Percentiles rank a stretch among this genome's conserved stretches.
Conservation (phyloP, 208 protist genomes). For the Lotmaria passim region DNA sequence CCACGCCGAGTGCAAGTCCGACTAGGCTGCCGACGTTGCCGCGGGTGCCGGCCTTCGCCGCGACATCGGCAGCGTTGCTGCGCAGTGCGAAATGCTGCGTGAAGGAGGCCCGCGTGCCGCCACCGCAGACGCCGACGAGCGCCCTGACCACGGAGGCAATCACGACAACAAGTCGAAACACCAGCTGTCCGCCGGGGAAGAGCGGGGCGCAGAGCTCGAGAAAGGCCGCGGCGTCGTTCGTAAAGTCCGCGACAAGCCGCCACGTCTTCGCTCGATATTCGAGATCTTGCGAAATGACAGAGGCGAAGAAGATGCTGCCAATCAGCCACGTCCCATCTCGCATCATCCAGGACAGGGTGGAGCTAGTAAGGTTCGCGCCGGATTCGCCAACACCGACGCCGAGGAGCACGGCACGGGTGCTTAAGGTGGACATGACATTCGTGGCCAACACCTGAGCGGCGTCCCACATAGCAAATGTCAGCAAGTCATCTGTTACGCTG, state of each 20-base stretch:
- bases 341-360: constrained; percentile 60
- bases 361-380: constrained; percentile 44
- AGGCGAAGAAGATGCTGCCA: constrained; percentile 54
- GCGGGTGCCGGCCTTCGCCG: constrained; percentile 58
- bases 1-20: constrained; percentile 46
- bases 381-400: constrained; percentile 53
- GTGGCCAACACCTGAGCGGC: constrained; percentile 43
- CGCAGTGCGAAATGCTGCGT: constrained; percentile 64
- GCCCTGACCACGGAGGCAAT: constrained; percentile 43
- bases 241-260: constrained; percentile 62
- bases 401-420: constrained; percentile 58
- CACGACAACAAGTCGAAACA: constrained; percentile 37
- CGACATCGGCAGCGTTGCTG: constrained; percentile 62
- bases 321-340: constrained; percentile 61
- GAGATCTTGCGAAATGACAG: constrained; percentile 35
- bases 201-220: constrained; percentile 52
- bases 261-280: constrained; percentile 67
- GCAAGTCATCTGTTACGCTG: constrained; percentile 59
- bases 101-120: constrained; percentile 45
- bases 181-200: constrained; percentile 26
- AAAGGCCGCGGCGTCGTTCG: constrained; percentile 46
- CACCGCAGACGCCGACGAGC: constrained; percentile 51
- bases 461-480: constrained; percentile 41
- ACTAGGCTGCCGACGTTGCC: constrained; percentile 48
- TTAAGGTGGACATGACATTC: constrained; percentile 44